Base-by-base conservation (phyloP, 345 rosid species). In the Gossypioides kirkii region DNA sequence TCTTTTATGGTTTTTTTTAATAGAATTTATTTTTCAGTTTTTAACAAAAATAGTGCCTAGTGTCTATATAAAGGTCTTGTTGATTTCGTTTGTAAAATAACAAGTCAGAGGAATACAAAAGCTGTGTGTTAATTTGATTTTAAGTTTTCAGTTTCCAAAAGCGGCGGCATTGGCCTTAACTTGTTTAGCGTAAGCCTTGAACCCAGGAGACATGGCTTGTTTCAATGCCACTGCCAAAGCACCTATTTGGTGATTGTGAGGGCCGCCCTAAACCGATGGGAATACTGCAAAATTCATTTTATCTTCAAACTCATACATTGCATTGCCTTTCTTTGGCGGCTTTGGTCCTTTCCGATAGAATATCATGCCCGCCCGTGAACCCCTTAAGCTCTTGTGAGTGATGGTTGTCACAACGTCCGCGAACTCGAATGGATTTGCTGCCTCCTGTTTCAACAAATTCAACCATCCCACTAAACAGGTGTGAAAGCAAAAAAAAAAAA, bases 181-280 rank as follows among this genome's bases (percentile, higher is more conserved):
- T 82, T 95, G 99, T 81, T 95, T 92, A 6, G 98, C 99, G 73
- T 95, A 95, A 10, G 83, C 91, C 92, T 93, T 95, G 86, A 95
- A 95, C 38, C 83, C 97, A 81, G 97, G 97, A 54, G 87, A 55
- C 26, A 69, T 74, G 52, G 86, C 90, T 88, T 95, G 99, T 81
- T 95, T 95, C 88, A 95, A 74, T n/a, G 98, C 97, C 81, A 95
- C 99, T 73, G 99, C 99, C 74, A 95, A 79, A 63, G 99, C 99
- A 73, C 93, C 99, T 10, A 95, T 95, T 89, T 95, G 99, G 93
- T 95, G 99, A 66, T 95, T 95, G 87, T 95, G 99, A 0, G 99
- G 99, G 77, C 99, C 99, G 59, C 99, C 99, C 79, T 95, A 98
- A 77, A 95, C 96, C 3, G 99, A 88, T 13, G 99, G 99, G 86